These are phyloP conservation scores for Leptodontidium sp. DNA, from an alignment of 2,329 filamentous ascomycete species.

Conservation along the genomic window DNA sequence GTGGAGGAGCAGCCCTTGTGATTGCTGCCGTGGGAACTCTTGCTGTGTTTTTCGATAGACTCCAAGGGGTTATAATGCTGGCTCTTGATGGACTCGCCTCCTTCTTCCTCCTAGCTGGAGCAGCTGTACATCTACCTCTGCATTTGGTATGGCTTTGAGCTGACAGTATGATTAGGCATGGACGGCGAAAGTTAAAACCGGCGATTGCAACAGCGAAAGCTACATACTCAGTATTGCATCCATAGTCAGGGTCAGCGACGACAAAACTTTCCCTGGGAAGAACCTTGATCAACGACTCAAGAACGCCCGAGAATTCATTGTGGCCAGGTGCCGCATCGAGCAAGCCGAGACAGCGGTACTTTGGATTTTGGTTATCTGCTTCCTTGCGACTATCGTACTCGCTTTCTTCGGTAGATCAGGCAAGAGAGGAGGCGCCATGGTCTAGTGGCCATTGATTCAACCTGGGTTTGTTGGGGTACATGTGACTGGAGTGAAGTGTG, in stretches of 20 bases:
- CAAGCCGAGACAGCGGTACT: constrained; percentile 41
- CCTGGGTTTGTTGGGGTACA: too few relatives aligned
- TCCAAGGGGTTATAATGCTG: constrained; percentile 40
- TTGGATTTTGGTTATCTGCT: constrained; percentile 39
- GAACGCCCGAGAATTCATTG: background rate
- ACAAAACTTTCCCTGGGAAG: too few relatives aligned
- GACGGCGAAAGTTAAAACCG: constrained; percentile 36
- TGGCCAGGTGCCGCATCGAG: constrained; percentile 32
- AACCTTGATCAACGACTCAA: too few relatives aligned
- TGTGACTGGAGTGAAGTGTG: too few relatives aligned
- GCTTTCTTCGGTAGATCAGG: constrained; percentile 31
- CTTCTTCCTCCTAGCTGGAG: constrained; percentile 43
- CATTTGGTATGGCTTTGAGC: background rate
- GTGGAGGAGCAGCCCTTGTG: constrained; percentile 38
- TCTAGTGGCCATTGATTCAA: constrained; percentile 19
- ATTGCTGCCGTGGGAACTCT: constrained; percentile 36
- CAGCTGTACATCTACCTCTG: constrained; percentile 35
- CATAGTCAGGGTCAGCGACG: too few relatives aligned
- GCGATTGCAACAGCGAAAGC: constrained; percentile 32
- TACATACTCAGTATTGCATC: constrained; percentile 8
- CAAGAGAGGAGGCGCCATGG: constrained; percentile 35
- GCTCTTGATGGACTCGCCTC: constrained; percentile 37
- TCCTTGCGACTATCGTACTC: constrained; percentile 32
- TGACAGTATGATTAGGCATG: constrained; percentile 36
- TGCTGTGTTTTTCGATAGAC: constrained; percentile 37